Conservation (phyloP, 345 rosid species). For the Theobroma cacao region DNA sequence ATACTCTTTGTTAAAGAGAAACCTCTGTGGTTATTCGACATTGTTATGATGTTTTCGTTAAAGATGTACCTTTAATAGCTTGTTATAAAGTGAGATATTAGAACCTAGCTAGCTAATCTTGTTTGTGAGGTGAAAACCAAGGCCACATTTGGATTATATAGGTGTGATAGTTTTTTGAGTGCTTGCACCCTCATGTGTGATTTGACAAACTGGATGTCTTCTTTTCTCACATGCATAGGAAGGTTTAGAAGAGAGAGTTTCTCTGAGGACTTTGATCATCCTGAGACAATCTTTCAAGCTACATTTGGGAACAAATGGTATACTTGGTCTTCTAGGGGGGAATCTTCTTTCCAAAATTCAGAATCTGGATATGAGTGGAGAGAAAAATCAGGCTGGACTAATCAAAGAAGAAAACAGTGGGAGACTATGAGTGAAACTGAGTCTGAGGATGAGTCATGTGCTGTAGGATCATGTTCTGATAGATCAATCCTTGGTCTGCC, state of each 20-base stretch:
- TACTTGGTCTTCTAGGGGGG: slow-evolving; percentile 37
- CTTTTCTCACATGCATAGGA: slow-evolving; percentile 32
- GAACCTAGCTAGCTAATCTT: background rate
- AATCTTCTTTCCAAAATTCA: slow-evolving; percentile 27
- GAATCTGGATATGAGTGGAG: slow-evolving; percentile 58
- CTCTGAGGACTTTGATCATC: slow-evolving; percentile 40
- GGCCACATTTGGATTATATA: background rate
- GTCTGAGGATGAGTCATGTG: slow-evolving; percentile 36
- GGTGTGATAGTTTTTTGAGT: background rate
- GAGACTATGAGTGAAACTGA: slow-evolving; percentile 37
- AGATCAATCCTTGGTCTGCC: slow-evolving; percentile 68
- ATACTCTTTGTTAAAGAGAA: background rate
- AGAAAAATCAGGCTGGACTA: slow-evolving; percentile 48
- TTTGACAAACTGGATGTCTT: background rate
- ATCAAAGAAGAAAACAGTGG: slow-evolving; percentile 38
- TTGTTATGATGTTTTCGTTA: background rate
- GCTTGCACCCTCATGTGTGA: background rate
- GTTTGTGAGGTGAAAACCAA: background rate
- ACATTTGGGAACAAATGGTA: slow-evolving; percentile 52
- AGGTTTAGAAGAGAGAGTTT: slow-evolving; percentile 39
- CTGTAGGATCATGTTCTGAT: slow-evolving; percentile 56
- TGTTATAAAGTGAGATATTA: background rate
- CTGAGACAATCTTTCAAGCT: slow-evolving; percentile 39
- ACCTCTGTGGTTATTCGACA: background rate
- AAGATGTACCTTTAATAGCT: background rate